Evolutionary conservation across 208 protist genomes (phyloP).

Genomic region (Trypanosoma lewisi): DNA sequence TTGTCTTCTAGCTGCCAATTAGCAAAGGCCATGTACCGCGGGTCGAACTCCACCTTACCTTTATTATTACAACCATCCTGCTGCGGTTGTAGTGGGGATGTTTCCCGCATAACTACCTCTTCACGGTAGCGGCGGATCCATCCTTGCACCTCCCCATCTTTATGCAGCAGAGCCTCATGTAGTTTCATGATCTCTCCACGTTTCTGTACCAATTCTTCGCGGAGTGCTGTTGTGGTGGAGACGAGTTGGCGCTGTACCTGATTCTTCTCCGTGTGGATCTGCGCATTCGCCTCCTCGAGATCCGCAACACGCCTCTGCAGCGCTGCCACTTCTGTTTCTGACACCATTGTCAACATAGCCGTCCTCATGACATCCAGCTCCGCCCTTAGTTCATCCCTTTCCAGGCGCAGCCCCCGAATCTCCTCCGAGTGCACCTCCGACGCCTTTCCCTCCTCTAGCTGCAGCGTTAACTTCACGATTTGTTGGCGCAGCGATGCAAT

Average conservation of each 20-base stretch:
- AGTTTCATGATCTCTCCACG: constrained; percentile 45
- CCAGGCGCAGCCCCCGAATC: constrained; percentile 38
- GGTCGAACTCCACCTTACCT: background rate
- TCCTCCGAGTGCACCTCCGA: constrained; percentile 55
- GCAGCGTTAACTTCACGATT: constrained; percentile 75
- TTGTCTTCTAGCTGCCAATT: background rate
- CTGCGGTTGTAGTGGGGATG: constrained; percentile 6
- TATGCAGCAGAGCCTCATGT: constrained; percentile 34
- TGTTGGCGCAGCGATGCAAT: constrained; percentile 70
- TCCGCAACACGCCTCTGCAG: constrained; percentile 43
- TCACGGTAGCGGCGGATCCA: constrained; percentile 34
- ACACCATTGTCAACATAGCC: constrained; percentile 34
- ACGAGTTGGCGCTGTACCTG: constrained; percentile 56
- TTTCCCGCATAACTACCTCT: constrained; percentile 15
- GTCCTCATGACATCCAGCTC: constrained; percentile 45
- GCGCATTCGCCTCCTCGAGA: constrained; percentile 41
- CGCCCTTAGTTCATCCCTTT: constrained; percentile 42
- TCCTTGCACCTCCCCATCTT: constrained; percentile 33
- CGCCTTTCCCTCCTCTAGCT: constrained; percentile 70
- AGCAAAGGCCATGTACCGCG: background rate
- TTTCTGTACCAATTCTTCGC: constrained; percentile 61
- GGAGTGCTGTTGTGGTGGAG: constrained; percentile 40
- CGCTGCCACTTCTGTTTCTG: constrained; percentile 36
- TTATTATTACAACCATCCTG: background rate
- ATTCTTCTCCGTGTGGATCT: constrained; percentile 46